Conservation (phyloP, 805 yeast genomes). For the Monosporozyma servazzii region DNA sequence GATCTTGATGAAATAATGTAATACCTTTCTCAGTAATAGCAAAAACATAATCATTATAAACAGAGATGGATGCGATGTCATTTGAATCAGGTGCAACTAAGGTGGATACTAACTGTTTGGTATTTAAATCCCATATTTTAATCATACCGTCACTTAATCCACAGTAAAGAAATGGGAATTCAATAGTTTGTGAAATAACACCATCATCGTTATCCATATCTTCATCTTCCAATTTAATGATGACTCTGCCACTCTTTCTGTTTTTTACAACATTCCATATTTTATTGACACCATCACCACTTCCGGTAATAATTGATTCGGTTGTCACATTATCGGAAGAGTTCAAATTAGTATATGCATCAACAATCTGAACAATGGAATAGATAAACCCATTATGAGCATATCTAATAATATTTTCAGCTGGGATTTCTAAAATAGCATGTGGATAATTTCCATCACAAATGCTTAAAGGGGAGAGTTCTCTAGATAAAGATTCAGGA, state of each 20-base stretch:
- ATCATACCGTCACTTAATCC: slow-evolving; percentile 69
- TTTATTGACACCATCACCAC: slow-evolving; percentile 87
- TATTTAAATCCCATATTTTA: slow-evolving; percentile 81
- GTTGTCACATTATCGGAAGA: slow-evolving; percentile 3
- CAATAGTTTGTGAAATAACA: slow-evolving; percentile 57
- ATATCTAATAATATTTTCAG: slow-evolving; percentile 56
- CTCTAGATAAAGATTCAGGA: neutral
- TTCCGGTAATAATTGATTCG: slow-evolving; percentile 53
- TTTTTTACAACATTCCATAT: slow-evolving; percentile 51
- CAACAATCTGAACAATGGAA: slow-evolving; percentile 35
- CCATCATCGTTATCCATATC: slow-evolving; percentile 51
- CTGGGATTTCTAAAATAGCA: slow-evolving; percentile 55
- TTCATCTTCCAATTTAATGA: slow-evolving; percentile 8
- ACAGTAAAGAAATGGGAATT: slow-evolving; percentile 67
- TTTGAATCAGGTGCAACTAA: slow-evolving; percentile 31
- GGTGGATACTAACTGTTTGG: slow-evolving; percentile 55
- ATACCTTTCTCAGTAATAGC: slow-evolving; percentile 36
- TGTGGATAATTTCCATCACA: slow-evolving; percentile 4
- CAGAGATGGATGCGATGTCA: slow-evolving; percentile 45
- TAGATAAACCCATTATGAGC: slow-evolving; percentile 92
- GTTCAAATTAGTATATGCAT: neutral
- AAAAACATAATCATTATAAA: slow-evolving; percentile 24
- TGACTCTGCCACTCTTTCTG: slow-evolving; percentile 9
- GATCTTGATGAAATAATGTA: slow-evolving; percentile 37
- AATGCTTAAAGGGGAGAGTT: neutral